phyloP scores from a whole-genome alignment of 768 basidiomycete species.

The Russula sp. region DNA sequence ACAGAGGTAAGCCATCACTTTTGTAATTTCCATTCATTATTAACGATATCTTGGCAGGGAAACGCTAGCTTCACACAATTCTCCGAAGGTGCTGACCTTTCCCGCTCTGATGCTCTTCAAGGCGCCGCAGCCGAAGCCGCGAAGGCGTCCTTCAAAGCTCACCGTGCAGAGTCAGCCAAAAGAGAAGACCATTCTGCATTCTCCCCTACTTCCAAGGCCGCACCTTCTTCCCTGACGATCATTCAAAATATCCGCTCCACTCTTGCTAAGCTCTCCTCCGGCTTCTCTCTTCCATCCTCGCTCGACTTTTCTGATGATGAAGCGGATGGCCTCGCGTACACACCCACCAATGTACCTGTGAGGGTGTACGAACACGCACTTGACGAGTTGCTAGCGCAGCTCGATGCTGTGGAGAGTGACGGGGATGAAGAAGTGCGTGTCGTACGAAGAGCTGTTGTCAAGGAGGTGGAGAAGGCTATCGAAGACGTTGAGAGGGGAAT shows the following conservation, averaged over 20 bases:
- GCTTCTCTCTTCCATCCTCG: slow-evolving; percentile 11
- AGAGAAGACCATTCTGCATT: neutral
- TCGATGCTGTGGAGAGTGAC: slow-evolving; percentile 62
- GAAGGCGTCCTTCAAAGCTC: slow-evolving; percentile 16
- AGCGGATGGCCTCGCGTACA: slow-evolving; percentile 45
- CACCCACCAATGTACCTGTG: slow-evolving; percentile 49
- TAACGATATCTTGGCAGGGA: neutral
- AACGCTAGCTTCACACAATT: neutral
- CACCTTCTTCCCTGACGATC: neutral
- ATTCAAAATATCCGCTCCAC: slow-evolving; percentile 9
- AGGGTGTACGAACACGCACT: slow-evolving; percentile 58
- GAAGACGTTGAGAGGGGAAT: slow-evolving; percentile 38
- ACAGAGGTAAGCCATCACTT: neutral
- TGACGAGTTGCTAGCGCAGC: slow-evolving; percentile 51
- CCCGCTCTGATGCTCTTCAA: slow-evolving; percentile 9
- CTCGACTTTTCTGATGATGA: slow-evolving; percentile 11
- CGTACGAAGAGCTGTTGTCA: slow-evolving; percentile 45
- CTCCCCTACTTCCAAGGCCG: neutral
- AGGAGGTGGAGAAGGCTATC: slow-evolving; percentile 53
- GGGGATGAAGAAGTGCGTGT: slow-evolving; percentile 49
- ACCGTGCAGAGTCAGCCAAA: slow-evolving; percentile 7
- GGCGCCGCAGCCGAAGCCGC: slow-evolving; percentile 10
- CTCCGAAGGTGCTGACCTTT: slow-evolving; percentile 8
- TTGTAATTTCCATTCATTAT: no score
- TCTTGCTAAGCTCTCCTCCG: slow-evolving; percentile 5